Evolutionary conservation across 179 eudicot species (phyloP).

Genomic region (Beta lomatogona): DNA sequence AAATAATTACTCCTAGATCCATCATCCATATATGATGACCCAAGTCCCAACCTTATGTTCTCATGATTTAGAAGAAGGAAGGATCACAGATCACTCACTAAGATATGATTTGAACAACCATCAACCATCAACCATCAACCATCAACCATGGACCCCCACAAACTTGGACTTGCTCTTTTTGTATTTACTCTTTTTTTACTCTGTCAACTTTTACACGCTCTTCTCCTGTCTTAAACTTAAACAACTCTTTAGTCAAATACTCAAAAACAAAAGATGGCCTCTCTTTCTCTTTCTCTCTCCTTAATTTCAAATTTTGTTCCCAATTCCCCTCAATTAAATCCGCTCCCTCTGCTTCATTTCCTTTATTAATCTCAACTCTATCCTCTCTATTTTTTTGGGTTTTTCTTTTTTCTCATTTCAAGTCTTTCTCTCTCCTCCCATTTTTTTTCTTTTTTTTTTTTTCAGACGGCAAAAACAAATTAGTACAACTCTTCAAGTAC

Average conservation of each 20-base stretch:
- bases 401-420: no score
- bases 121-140: no score
- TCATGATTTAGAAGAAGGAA: no score
- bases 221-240: not conserved
- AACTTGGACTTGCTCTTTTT: conserved; percentile 2
- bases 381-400: no score
- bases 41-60: no score
- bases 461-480: not conserved
- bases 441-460: not conserved
- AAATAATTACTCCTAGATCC: no score
- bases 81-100: no score
- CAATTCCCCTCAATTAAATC: not conserved
- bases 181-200: not conserved
- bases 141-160: not conserved
- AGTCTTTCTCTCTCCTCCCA: not conserved
- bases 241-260: no score
- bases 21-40: no score
- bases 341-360: conserved; percentile 20
- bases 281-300: not conserved
- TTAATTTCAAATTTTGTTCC: not conserved
- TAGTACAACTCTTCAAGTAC: not conserved
- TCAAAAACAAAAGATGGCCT: no score
- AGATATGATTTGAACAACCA: not conserved
- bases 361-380: not conserved
- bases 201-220: not conserved